These are phyloP conservation scores for Calonectria leucothoes DNA, from an alignment of 2,329 filamentous ascomycete genomes.

Conservation along the genomic window DNA sequence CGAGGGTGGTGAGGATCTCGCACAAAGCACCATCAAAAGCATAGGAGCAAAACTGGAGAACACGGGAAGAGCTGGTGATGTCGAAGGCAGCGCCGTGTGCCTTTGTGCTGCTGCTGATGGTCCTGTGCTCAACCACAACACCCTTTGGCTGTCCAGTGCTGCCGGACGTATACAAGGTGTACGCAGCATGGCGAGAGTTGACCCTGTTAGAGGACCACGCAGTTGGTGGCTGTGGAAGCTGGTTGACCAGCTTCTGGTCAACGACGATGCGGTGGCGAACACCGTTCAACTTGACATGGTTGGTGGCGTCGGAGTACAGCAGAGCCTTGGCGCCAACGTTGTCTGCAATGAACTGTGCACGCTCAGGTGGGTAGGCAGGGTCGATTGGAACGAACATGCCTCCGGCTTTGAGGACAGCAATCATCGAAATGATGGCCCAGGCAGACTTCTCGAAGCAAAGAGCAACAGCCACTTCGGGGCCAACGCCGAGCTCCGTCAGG, in stretches of 20 bases:
- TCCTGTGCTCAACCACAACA: not conserved
- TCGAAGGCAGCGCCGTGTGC: not conserved
- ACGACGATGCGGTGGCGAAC: not conserved
- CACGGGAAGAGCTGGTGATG: not conserved
- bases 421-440: not conserved
- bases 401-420: not conserved
- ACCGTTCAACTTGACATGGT: not conserved
- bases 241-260: not conserved
- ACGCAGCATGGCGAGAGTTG: not conserved
- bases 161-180: not conserved
- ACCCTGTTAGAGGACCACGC: not conserved
- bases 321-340: not conserved
- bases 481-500: not conserved
- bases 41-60: not conserved
- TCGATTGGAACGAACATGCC: not conserved
- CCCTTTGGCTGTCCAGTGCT: not conserved
- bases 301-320: not conserved
- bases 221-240: not conserved
- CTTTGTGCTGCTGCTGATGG: not conserved
- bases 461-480: not conserved
- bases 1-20: not conserved
- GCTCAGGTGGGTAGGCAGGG: not conserved
- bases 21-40: not conserved
- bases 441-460: slow-evolving; percentile 2
- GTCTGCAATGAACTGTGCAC: not conserved